phyloP scores from a whole-genome alignment of 1,284 basidiomycete genomes.

The Rhodotorula sp. region DNA sequence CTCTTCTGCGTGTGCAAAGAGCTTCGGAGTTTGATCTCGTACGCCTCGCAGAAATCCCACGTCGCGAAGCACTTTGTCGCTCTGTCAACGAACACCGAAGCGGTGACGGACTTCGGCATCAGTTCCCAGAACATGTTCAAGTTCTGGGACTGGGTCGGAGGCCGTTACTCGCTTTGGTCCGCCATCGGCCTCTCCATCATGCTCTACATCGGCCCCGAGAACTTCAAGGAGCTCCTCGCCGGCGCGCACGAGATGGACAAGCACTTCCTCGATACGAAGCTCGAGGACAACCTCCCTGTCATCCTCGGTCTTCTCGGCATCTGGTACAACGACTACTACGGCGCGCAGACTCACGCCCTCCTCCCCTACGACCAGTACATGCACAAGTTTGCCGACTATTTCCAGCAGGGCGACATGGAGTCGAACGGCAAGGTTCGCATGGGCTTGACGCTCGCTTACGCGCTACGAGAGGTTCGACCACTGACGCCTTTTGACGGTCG shows the following conservation, averaged over 20 bases:
- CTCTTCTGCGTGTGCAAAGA: no score
- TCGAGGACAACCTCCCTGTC: slow-evolving; percentile 91
- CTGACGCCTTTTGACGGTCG: neutral
- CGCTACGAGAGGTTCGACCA: neutral
- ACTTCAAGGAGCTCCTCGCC: slow-evolving; percentile 84
- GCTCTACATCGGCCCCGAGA: slow-evolving; percentile 86
- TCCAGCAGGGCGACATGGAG: slow-evolving; percentile 99
- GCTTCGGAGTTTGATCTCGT: neutral
- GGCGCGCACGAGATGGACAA: slow-evolving; percentile 98
- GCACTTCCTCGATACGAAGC: slow-evolving; percentile 84
- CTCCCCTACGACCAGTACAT: slow-evolving; percentile 98
- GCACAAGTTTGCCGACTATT: slow-evolving; percentile 99
- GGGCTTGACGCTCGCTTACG: neutral
- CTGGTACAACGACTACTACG: slow-evolving; percentile 99
- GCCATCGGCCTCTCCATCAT: slow-evolving; percentile 96
- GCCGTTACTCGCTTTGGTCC: slow-evolving; percentile 96
- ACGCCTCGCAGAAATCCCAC: slow-evolving; percentile 63
- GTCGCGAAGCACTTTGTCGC: slow-evolving; percentile 99
- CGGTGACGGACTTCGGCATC: slow-evolving; percentile 94
- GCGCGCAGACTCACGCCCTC: slow-evolving; percentile 89
- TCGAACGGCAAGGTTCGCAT: slow-evolving; percentile 79
- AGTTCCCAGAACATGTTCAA: slow-evolving; percentile 94
- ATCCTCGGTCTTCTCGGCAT: slow-evolving; percentile 87
- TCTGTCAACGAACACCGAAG: slow-evolving; percentile 91
- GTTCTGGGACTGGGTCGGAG: slow-evolving; percentile 99